Evolutionary conservation across 2,329 filamentous ascomycete genomes (phyloP).

Genomic region (Ceratocystis cubensis): DNA sequence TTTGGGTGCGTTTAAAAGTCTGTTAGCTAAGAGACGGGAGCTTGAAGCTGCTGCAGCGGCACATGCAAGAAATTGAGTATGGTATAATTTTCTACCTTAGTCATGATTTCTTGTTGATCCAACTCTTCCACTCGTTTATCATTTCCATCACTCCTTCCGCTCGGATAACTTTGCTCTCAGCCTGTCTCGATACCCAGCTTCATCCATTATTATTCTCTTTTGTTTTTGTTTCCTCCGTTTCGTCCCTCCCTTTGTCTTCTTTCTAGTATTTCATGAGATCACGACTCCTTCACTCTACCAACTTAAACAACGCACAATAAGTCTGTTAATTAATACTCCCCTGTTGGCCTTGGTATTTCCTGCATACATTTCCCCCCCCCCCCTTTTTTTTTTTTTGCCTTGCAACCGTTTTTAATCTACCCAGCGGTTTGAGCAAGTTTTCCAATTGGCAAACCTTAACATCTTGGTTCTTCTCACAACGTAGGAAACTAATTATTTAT

Average conservation of each 20-base stretch:
- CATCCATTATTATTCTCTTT: neutral
- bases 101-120: slow-evolving; percentile 1
- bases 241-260: slow-evolving; percentile 8
- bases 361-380: neutral
- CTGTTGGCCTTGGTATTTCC: neutral
- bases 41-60: slow-evolving; percentile 31
- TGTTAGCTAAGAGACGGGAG: slow-evolving; percentile 58
- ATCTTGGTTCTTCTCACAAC: neutral
- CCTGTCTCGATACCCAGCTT: neutral
- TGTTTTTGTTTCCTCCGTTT: neutral
- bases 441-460: neutral
- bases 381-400: neutral
- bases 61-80: neutral
- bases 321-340: neutral
- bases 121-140: slow-evolving; percentile 5
- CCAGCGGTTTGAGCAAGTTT: neutral
- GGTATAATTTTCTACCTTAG: no score
- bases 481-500: neutral
- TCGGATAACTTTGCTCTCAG: neutral
- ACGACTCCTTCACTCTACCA: neutral
- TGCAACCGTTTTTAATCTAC: neutral
- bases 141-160: neutral
- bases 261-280: slow-evolving; percentile 2
- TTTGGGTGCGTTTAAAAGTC: slow-evolving; percentile 81
- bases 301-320: neutral